Evolutionary conservation across 2,329 filamentous ascomycete genomes (phyloP).

Genomic region (Colletotrichum sp.): DNA sequence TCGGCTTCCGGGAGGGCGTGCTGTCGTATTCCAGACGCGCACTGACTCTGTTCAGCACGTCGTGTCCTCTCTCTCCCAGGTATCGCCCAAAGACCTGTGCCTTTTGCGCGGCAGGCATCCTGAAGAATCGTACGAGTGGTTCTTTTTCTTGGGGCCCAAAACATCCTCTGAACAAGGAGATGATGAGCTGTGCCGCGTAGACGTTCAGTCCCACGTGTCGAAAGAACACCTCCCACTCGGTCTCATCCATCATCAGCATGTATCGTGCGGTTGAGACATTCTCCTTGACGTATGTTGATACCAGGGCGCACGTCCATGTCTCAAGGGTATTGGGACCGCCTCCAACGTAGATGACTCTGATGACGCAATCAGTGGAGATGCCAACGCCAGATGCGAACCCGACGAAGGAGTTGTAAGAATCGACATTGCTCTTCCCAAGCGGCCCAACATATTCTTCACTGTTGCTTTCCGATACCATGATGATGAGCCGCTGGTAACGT

Average conservation of each 20-base stretch:
- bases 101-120: conserved; percentile 31
- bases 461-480: conserved; percentile 69
- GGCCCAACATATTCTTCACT: conserved; percentile 45
- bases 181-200: conserved; percentile 38
- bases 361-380: conserved; percentile 23
- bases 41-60: conserved; percentile 6
- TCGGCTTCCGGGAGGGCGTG: neutral
- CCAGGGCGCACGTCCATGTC: conserved; percentile 58
- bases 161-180: conserved; percentile 28
- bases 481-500: conserved; percentile 70
- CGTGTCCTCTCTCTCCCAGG: conserved; percentile 15
- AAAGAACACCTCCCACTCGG: conserved; percentile 43
- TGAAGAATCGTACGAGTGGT: conserved; percentile 35
- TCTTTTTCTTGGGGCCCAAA: conserved; percentile 21
- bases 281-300: conserved; percentile 48
- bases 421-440: conserved; percentile 44
- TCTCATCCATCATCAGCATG: conserved; percentile 43
- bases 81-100: conserved; percentile 27
- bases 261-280: conserved; percentile 29
- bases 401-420: conserved; percentile 54
- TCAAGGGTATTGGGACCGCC: conserved; percentile 56
- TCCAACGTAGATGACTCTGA: conserved; percentile 51
- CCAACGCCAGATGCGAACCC: conserved; percentile 50
- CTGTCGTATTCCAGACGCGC: neutral
- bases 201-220: conserved; percentile 40